These are phyloP conservation scores for Peniophora sp. DNA, from an alignment of 1,284 basidiomycete species.

Conservation along the genomic window DNA sequence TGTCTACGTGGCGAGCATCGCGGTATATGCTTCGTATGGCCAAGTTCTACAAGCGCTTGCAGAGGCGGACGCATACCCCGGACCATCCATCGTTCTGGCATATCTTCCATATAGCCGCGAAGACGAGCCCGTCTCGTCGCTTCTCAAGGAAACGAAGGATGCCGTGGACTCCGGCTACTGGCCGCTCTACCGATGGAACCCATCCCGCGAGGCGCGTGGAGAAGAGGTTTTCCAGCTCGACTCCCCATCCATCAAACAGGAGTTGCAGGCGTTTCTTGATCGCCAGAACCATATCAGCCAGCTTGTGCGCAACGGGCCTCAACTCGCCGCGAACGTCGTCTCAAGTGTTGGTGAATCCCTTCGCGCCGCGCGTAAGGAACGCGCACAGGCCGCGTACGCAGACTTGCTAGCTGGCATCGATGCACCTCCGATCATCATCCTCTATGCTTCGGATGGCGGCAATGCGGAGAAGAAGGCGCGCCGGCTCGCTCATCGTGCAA, in stretches of 20 bases:
- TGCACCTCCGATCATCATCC: conserved; percentile 81
- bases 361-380: conserved; percentile 76
- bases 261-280: conserved; percentile 92
- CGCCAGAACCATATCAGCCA: conserved; percentile 94
- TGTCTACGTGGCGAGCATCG: conserved; percentile 92
- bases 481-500: conserved; percentile 76
- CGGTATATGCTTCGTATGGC: conserved; percentile 92
- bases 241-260: conserved; percentile 89
- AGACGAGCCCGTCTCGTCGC: conserved; percentile 73
- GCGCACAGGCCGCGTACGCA: conserved; percentile 83
- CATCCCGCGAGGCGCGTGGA: conserved; percentile 65
- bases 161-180: conserved; percentile 96
- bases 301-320: conserved; percentile 75
- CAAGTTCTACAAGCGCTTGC: conserved; percentile 89
- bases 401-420: conserved; percentile 82
- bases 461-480: conserved; percentile 95
- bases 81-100: conserved; percentile 89
- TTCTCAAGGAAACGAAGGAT: conserved; percentile 96
- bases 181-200: conserved; percentile 98
- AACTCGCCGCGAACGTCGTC: conserved; percentile 80
- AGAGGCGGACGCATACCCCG: conserved; percentile 87
- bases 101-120: conserved; percentile 90
- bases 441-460: conserved; percentile 93
- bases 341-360: conserved; percentile 80
- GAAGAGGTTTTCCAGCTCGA: conserved; percentile 90